A percentile compares a stretch with the other conserved stretches of the same genome.
Conservation (phyloP, 2,329 filamentous ascomycete species). For the Fusarium guadeloupense region DNA sequence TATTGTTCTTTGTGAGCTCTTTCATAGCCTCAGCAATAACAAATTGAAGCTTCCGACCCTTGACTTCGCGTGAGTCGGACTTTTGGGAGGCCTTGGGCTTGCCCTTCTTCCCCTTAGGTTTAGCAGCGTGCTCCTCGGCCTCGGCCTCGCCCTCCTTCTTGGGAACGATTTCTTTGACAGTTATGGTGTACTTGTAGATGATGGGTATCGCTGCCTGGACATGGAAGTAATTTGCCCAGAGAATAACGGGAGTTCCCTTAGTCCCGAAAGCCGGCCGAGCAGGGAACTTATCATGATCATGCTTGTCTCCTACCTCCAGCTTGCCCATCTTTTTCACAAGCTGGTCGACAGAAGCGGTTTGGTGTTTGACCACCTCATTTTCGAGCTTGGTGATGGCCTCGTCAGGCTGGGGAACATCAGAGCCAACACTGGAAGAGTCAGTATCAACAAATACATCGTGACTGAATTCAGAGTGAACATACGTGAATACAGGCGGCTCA, state of each 20-base stretch:
- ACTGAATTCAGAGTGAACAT: conserved; percentile 4
- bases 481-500: conserved; percentile 35
- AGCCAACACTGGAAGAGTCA: conserved; percentile 38
- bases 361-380: conserved; percentile 49
- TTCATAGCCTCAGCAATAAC: conserved; percentile 53
- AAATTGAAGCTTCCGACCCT: conserved; percentile 55
- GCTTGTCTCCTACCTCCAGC: conserved; percentile 43
- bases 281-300: conserved; percentile 51
- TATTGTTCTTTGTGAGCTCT: conserved; percentile 46
- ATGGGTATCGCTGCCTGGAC: conserved; percentile 50
- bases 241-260: conserved; percentile 51
- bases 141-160: conserved; percentile 20
- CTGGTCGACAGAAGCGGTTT: conserved; percentile 42
- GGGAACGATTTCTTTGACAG: conserved; percentile 43
- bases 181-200: conserved; percentile 59
- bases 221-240: conserved; percentile 66
- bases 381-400: conserved; percentile 50
- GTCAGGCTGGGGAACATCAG: conserved; percentile 38
- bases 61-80: conserved; percentile 46
- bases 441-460: neutral
- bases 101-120: conserved; percentile 24
- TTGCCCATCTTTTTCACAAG: conserved; percentile 51
- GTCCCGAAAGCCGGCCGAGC: conserved; percentile 60
- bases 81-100: conserved; percentile 18
- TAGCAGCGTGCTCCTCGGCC: conserved; percentile 1